Evolutionary conservation across 192 early-diverging fungal genomes (phyloP).

Genomic region (Backusella australiensis): DNA sequence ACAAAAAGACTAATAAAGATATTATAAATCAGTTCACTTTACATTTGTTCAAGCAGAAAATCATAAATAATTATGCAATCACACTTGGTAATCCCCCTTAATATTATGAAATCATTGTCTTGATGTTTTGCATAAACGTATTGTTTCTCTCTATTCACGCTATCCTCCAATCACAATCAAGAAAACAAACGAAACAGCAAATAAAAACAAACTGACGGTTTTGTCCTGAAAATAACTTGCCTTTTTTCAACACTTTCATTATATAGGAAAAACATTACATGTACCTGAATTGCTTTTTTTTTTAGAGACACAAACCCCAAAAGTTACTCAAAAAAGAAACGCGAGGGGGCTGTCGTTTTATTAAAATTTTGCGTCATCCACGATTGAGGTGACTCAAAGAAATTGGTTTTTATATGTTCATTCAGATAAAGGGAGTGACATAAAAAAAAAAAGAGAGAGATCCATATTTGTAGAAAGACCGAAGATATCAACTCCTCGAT

Average conservation of each 20-base stretch:
- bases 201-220: not conserved
- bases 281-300: too few relatives aligned
- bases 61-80: too few relatives aligned
- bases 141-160: not conserved
- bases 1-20: not conserved
- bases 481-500: not conserved
- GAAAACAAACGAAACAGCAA: not conserved
- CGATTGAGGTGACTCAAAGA: not conserved
- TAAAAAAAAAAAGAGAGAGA: not conserved
- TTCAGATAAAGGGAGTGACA: too few relatives aligned
- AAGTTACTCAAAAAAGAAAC: constrained; percentile 1
- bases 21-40: not conserved
- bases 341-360: not conserved
- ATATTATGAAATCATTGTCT: not conserved
- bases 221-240: not conserved
- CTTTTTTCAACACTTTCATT: too few relatives aligned
- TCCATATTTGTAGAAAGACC: not conserved
- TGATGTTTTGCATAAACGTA: not conserved
- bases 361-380: not conserved
- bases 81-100: not conserved
- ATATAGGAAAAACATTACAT: not conserved
- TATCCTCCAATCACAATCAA: not conserved
- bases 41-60: not conserved
- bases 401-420: not conserved
- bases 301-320: not conserved